These are phyloP conservation scores for Phoma sp. DNA, from an alignment of 2,329 filamentous ascomycete genomes.

Conservation along the genomic window DNA sequence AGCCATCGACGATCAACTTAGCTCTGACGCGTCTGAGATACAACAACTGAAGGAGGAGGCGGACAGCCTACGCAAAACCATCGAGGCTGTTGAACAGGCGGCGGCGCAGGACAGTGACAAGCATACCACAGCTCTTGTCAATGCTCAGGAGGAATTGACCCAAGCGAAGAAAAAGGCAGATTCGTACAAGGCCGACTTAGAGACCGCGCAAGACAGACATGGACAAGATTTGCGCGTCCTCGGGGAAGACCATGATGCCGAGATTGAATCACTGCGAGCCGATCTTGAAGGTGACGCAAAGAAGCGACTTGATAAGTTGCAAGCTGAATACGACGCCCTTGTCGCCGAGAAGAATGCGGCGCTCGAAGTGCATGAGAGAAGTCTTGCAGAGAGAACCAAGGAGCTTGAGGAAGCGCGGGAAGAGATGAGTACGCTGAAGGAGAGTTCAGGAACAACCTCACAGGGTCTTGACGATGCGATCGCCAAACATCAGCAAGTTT, in stretches of 20 bases:
- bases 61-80: slow-evolving; percentile 37
- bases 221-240: slow-evolving; percentile 37
- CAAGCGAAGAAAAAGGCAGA: slow-evolving; percentile 35
- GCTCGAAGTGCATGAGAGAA: slow-evolving; percentile 31
- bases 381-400: slow-evolving; percentile 24
- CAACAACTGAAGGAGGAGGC: slow-evolving; percentile 37
- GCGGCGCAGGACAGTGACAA: slow-evolving; percentile 37
- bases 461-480: slow-evolving; percentile 31
- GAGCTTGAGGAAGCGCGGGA: slow-evolving; percentile 29
- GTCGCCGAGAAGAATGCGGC: slow-evolving; percentile 36
- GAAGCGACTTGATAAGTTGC: slow-evolving; percentile 39
- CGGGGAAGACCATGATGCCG: slow-evolving; percentile 41
- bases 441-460: slow-evolving; percentile 32
- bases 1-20: slow-evolving; percentile 44
- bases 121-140: slow-evolving; percentile 32
- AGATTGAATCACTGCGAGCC: slow-evolving; percentile 44
- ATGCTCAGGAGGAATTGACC: slow-evolving; percentile 32
- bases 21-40: slow-evolving; percentile 34
- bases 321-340: slow-evolving; percentile 41
- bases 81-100: slow-evolving; percentile 40
- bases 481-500: slow-evolving; percentile 29
- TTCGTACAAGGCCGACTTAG: slow-evolving; percentile 37
- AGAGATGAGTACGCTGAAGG: slow-evolving; percentile 27
- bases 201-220: slow-evolving; percentile 33
- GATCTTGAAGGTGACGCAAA: slow-evolving; percentile 47